These are phyloP conservation scores for Aspergillus latus DNA, from an alignment of 2,329 filamentous ascomycete genomes.

Conservation along the genomic window DNA sequence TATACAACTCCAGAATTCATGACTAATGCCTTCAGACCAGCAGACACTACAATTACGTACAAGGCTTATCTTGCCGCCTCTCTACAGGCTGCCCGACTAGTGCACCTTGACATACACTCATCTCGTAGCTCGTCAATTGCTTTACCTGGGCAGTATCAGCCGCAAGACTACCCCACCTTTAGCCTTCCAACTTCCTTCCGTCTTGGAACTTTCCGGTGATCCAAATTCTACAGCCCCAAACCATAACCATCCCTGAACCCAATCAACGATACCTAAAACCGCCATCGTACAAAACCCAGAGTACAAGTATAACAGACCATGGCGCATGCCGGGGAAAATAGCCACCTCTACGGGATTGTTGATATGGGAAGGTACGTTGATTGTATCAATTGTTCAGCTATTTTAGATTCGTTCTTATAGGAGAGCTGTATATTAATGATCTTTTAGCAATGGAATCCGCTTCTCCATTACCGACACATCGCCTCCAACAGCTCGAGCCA, in stretches of 20 bases:
- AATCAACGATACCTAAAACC: too few species aligned
- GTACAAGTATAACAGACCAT: background rate
- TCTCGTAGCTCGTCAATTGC: too few species aligned
- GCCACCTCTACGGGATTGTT: conserved; percentile 38
- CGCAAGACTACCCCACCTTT: too few species aligned
- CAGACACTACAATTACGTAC: too few species aligned
- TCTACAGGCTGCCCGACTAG: background rate
- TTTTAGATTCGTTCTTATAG: background rate
- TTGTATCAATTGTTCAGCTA: background rate
- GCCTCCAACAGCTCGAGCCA: conserved; percentile 67
- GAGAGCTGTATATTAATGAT: background rate
- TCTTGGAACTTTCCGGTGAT: background rate
- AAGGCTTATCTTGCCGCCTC: background rate
- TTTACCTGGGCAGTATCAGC: too few species aligned
- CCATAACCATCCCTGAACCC: too few species aligned
- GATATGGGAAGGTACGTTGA: conserved; percentile 44
- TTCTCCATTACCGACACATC: conserved; percentile 86
- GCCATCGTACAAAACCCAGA: too few species aligned
- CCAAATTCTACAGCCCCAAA: too few species aligned
- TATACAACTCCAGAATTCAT: background rate
- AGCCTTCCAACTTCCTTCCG: background rate
- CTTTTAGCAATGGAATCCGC: conserved; percentile 75
- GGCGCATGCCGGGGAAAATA: conserved; percentile 2
- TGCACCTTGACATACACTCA: too few species aligned
- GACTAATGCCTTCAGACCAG: background rate